Evolutionary conservation across 2,329 filamentous ascomycete species (phyloP).

Genomic region (Botrytis aclada): DNA sequence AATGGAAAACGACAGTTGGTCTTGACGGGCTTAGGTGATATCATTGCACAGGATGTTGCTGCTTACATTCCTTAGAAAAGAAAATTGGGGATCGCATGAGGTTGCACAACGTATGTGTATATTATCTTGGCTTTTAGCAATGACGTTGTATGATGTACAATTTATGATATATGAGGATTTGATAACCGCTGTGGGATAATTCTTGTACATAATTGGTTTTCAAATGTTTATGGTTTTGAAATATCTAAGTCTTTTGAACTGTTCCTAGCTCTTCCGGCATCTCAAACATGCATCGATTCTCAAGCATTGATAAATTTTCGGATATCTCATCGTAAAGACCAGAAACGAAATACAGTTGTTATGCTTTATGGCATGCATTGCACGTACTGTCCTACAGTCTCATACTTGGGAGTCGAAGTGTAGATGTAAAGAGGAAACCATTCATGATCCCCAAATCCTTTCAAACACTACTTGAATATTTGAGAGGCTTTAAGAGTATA

Average conservation of each 20-base stretch:
- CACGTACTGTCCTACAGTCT: background rate
- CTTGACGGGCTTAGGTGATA: background rate
- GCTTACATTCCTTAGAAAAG: background rate
- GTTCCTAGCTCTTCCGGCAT: background rate
- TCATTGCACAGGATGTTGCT: background rate
- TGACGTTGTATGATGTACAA: background rate
- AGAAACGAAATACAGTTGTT: background rate
- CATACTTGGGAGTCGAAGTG: background rate
- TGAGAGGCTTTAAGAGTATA: background rate
- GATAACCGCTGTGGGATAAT: background rate
- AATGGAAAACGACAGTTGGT: background rate
- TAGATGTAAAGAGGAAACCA: background rate
- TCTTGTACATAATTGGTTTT: background rate
- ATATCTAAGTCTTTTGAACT: background rate
- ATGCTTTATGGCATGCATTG: background rate
- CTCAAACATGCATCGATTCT: background rate
- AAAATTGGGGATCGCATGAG: background rate
- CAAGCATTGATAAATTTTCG: background rate
- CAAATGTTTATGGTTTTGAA: background rate
- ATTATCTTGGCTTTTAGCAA: background rate
- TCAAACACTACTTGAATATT: background rate
- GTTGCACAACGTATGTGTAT: background rate
- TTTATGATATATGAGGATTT: background rate
- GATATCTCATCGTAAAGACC: background rate
- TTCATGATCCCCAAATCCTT: background rate